Conservation (phyloP, 768 basidiomycete species). For the Hericium coralloides region DNA sequence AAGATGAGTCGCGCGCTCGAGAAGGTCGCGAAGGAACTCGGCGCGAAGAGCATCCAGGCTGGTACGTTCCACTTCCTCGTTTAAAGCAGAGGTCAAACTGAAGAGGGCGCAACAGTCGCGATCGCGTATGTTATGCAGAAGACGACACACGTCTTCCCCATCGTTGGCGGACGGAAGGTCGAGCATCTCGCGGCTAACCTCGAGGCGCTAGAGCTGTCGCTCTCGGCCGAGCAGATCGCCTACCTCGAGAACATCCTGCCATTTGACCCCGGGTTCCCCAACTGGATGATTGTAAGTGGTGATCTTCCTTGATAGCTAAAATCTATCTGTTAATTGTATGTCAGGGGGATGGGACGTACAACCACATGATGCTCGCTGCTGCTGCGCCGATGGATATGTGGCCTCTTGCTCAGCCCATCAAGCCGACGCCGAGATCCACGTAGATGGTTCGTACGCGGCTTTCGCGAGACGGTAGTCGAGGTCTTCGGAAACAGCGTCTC, state of each 20-base stretch:
- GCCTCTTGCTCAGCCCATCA: conserved; percentile 17
- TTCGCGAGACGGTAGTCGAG: too few species aligned
- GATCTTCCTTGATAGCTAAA: background rate
- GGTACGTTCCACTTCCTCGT: background rate
- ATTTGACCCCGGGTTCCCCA: conserved; percentile 34
- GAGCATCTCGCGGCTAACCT: conserved; percentile 36
- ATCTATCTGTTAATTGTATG: background rate
- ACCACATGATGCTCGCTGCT: conserved; percentile 5
- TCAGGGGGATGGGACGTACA: conserved; percentile 17
- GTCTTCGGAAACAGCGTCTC: too few species aligned
- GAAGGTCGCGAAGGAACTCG: background rate
- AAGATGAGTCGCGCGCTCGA: conserved; percentile 1
- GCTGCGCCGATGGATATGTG: conserved; percentile 20
- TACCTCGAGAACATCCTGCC: conserved; percentile 30
- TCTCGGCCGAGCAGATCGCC: conserved; percentile 32
- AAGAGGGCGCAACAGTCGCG: conserved; percentile 21
- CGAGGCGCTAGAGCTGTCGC: conserved; percentile 32
- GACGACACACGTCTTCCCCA: conserved; percentile 21
- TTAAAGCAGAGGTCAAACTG: background rate
- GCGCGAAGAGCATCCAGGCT: background rate
- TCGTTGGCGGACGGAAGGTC: conserved; percentile 31
- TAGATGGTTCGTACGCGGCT: background rate
- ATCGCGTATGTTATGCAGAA: conserved; percentile 43
- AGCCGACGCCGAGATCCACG: conserved; percentile 3
- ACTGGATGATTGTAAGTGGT: conserved; percentile 13